Evolutionary conservation across 768 basidiomycete species (phyloP).

Genomic region (Lentinula sp.): DNA sequence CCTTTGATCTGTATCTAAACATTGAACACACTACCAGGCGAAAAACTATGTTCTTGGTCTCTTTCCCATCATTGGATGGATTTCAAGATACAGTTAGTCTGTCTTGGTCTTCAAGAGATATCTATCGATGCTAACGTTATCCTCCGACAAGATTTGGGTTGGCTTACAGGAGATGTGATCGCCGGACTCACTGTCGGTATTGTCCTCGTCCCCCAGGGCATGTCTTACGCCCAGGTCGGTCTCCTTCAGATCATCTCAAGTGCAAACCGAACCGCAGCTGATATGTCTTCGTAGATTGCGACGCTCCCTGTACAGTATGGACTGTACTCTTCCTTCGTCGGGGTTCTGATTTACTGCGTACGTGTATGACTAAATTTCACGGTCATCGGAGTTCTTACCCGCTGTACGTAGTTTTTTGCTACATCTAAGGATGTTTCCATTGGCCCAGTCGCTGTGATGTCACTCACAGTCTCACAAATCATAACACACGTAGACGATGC

Average conservation of each 20-base stretch:
- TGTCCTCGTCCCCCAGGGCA: slow-evolving; percentile 90
- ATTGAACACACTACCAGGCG: slow-evolving; percentile 29
- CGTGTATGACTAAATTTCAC: slow-evolving; percentile 15
- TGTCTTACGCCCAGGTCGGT: slow-evolving; percentile 78
- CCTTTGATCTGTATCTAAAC: neutral
- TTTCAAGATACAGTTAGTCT: slow-evolving; percentile 74
- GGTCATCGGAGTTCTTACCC: neutral
- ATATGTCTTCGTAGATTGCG: slow-evolving; percentile 51
- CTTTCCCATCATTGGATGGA: slow-evolving; percentile 86
- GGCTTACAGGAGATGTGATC: slow-evolving; percentile 83
- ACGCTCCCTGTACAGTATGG: slow-evolving; percentile 84
- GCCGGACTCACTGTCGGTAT: slow-evolving; percentile 93
- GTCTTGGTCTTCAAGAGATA: neutral
- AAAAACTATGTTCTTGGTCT: slow-evolving; percentile 61
- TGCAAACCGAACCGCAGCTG: neutral
- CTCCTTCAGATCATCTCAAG: neutral
- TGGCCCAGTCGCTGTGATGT: slow-evolving; percentile 99
- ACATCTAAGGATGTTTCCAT: slow-evolving; percentile 99
- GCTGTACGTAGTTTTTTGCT: slow-evolving; percentile 68
- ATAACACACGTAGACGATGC: slow-evolving; percentile 55
- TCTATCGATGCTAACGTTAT: neutral
- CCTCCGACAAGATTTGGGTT: slow-evolving; percentile 50
- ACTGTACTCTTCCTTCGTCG: slow-evolving; percentile 90
- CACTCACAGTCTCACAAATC: slow-evolving; percentile 77
- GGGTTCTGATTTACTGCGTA: slow-evolving; percentile 79